Evolutionary conservation across 345 rosid genomes (phyloP).

Genomic region (Salix exigua): DNA sequence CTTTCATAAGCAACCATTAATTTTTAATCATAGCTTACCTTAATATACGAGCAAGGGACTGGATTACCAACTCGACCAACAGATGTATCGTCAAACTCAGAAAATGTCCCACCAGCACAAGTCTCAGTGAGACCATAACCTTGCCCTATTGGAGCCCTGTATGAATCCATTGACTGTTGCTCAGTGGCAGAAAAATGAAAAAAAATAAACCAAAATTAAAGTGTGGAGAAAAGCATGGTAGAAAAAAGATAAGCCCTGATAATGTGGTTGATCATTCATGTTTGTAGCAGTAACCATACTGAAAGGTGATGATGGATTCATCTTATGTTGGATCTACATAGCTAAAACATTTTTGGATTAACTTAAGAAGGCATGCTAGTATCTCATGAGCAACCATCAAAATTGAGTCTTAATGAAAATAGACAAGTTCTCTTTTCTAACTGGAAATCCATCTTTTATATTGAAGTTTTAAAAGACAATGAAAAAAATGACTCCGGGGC

Average conservation of each 20-base stretch:
- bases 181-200: conserved; percentile 1
- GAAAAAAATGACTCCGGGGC: neutral
- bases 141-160: conserved; percentile 96
- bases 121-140: conserved; percentile 99
- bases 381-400: neutral
- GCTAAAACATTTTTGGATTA: neutral
- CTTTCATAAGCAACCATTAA: neutral
- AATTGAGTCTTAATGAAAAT: neutral
- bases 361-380: neutral
- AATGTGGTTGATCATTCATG: neutral
- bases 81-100: conserved; percentile 90
- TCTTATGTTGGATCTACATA: neutral
- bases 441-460: neutral
- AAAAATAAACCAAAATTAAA: neutral
- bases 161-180: conserved; percentile 12
- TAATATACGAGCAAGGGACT: conserved; percentile 84
- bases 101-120: conserved; percentile 97
- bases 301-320: neutral
- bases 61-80: conserved; percentile 99
- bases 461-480: neutral
- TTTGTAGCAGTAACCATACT: neutral
- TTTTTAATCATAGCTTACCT: conserved; percentile 49
- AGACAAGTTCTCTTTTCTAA: neutral
- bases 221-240: neutral
- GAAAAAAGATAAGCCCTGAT: neutral